These are phyloP conservation scores for Platismatia glauca DNA, from an alignment of 495 filamentous ascomycete genomes.

Conservation along the genomic window DNA sequence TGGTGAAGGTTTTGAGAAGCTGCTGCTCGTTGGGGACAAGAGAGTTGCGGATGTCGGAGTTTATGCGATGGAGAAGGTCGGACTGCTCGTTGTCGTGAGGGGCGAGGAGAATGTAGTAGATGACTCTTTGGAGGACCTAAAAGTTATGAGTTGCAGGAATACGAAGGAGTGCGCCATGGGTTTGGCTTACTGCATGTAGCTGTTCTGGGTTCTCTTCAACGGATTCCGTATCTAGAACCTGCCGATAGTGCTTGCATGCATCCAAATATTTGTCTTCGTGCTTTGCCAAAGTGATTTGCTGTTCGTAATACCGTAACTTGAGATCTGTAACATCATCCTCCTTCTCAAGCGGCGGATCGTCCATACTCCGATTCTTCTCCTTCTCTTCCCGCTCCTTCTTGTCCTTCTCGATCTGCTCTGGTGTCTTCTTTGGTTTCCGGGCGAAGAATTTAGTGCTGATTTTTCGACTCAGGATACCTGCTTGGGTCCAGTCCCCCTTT, in stretches of 20 bases:
- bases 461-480: constrained; percentile 87
- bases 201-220: constrained; percentile 82
- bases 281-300: constrained; percentile 89
- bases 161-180: background rate
- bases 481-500: constrained; percentile 91
- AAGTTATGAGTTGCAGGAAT: background rate
- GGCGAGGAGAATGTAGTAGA: constrained; percentile 94
- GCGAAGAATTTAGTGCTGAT: constrained; percentile 89
- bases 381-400: constrained; percentile 74
- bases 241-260: constrained; percentile 91
- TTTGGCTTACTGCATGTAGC: constrained; percentile 62
- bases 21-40: constrained; percentile 64
- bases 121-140: constrained; percentile 81
- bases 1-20: constrained; percentile 86
- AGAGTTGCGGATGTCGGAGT: constrained; percentile 53
- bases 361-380: constrained; percentile 57
- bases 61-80: constrained; percentile 89
- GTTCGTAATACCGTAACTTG: constrained; percentile 92
- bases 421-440: constrained; percentile 78
- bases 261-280: constrained; percentile 96
- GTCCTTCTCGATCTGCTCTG: constrained; percentile 81
- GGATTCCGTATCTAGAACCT: constrained; percentile 89
- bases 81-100: constrained; percentile 98
- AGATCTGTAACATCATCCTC: constrained; percentile 92
- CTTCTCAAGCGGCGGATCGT: constrained; percentile 65